These are phyloP conservation scores for Puccinia hordei DNA, from an alignment of 1,284 basidiomycete genomes.

Conservation along the genomic window DNA sequence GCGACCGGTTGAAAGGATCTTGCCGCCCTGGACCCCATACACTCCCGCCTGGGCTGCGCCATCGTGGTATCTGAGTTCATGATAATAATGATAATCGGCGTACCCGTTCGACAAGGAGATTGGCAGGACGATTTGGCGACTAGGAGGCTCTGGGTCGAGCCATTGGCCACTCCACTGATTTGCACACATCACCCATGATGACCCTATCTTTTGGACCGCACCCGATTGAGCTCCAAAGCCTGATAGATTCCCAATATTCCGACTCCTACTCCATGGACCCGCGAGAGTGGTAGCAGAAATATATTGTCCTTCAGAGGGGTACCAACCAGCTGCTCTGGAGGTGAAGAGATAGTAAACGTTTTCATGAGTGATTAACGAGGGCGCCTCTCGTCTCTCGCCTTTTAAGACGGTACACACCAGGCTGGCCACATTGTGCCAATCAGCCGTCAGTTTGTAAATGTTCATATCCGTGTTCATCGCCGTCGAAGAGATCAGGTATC, in stretches of 20 bases:
- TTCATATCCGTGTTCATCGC: constrained; percentile 28
- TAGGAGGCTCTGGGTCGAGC: constrained; percentile 27
- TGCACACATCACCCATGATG: constrained; percentile 33
- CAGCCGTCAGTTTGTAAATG: constrained; percentile 23
- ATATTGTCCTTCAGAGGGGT: constrained; percentile 30
- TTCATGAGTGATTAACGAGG: constrained; percentile 14
- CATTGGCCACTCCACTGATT: constrained; percentile 26
- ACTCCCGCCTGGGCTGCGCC: not conserved
- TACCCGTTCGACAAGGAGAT: constrained; percentile 32
- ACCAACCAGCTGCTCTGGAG: constrained; percentile 26
- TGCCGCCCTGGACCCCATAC: constrained; percentile 31
- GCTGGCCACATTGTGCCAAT: constrained; percentile 26
- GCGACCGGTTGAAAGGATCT: constrained; percentile 23
- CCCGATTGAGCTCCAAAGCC: constrained; percentile 40
- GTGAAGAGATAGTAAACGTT: constrained; percentile 32
- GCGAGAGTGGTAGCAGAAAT: constrained; percentile 7
- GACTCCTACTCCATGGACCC: constrained; percentile 33
- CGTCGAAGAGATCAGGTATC: constrained; percentile 29
- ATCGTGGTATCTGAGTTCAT: constrained; percentile 1
- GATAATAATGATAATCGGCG: constrained; percentile 36
- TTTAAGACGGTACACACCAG: constrained; percentile 31
- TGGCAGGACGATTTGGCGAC: constrained; percentile 24
- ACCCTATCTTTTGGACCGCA: constrained; percentile 19
- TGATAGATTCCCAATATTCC: constrained; percentile 29
- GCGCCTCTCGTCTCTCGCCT: constrained; percentile 32